Evolutionary conservation across 371 early-diverging fungal genomes (phyloP), one percentile per base, ranked within the genome.

Genomic region (Lichtheimia ramosa): DNA sequence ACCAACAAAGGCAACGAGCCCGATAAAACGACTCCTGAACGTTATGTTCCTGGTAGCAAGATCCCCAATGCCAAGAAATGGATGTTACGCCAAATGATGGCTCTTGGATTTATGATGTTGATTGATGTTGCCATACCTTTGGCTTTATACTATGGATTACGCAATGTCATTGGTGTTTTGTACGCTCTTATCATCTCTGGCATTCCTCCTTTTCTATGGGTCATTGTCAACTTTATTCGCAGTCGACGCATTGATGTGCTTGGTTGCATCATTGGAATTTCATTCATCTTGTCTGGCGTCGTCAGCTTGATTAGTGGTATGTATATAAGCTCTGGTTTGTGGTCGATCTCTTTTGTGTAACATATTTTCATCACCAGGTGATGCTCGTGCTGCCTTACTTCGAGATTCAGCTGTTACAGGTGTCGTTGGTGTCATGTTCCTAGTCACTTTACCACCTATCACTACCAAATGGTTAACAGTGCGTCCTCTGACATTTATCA

Each of bases 121-220:
- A 58, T 79, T n/a, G 66, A 79, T 40, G 50, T 75, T 18, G 74
- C 62, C 7, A 15, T 79, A 21, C 74, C 79, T 8, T 40, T 79
- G 2, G 71, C 64, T 3, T 43, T 79, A 3, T 79, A 70, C 63
- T 82, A 77, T 52, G 56, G 68, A 5, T 42, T 71, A 8, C 73
- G 70, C 40, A 60, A 50, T 5, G 67, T 62, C 39, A 60, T 73
- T 3, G 61, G 65, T 12, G 10, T 64, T 5, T 5, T 82, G n/a
- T 59, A 71, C 43, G 78, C 83, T 0, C 56, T 82, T 28, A 34
- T 82, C 14, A 41, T 82, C 16, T 79, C 83, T 21, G 72, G 83
- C 57, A 64, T 73, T 16, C 83, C 83, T 16, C 78, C 83, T 14
- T 51, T 78, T 16, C 34, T 82, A 6, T 62, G 40, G 43, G 71